Conservation (phyloP, 805 yeast genomes). For the Ascoidea asiatica region DNA sequence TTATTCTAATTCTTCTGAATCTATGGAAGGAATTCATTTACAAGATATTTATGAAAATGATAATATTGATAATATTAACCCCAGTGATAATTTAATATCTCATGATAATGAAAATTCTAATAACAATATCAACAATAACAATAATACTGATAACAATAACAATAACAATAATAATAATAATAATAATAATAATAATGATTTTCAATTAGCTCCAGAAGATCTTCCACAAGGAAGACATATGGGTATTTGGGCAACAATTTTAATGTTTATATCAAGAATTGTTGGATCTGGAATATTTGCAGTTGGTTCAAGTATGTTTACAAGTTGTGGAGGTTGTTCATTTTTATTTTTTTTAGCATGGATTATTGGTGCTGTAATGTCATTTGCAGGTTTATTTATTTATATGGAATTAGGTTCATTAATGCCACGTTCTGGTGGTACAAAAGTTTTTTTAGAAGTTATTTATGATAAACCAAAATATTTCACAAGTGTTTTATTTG, state of each 20-base stretch:
- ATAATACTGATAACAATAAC: too few species aligned
- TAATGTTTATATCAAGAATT: slow-evolving; percentile 53
- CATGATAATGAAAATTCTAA: too few species aligned
- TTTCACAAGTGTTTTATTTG: slow-evolving; percentile 36
- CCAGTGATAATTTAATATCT: too few species aligned
- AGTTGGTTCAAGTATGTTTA: slow-evolving; percentile 51
- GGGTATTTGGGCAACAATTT: slow-evolving; percentile 53
- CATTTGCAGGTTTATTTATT: slow-evolving; percentile 54
- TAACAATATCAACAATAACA: too few species aligned
- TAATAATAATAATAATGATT: too few species aligned
- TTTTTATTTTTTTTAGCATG: slow-evolving; percentile 47
- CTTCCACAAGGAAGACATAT: slow-evolving; percentile 66
- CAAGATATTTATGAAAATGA: too few species aligned
- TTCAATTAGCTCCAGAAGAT: slow-evolving; percentile 21
- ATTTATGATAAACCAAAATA: slow-evolving; percentile 48
- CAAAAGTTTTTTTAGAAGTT: slow-evolving; percentile 57
- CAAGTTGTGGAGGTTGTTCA: slow-evolving; percentile 57
- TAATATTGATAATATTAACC: too few species aligned
- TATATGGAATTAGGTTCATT: slow-evolving; percentile 60
- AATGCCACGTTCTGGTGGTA: slow-evolving; percentile 65
- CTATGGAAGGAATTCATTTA: too few species aligned
- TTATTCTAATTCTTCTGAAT: too few species aligned
- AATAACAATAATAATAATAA: too few species aligned
- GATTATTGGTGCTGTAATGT: slow-evolving; percentile 45
- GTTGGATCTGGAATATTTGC: slow-evolving; percentile 74